Conservation (phyloP, 805 yeast genomes). For the Zygoascus biomembranicola region DNA sequence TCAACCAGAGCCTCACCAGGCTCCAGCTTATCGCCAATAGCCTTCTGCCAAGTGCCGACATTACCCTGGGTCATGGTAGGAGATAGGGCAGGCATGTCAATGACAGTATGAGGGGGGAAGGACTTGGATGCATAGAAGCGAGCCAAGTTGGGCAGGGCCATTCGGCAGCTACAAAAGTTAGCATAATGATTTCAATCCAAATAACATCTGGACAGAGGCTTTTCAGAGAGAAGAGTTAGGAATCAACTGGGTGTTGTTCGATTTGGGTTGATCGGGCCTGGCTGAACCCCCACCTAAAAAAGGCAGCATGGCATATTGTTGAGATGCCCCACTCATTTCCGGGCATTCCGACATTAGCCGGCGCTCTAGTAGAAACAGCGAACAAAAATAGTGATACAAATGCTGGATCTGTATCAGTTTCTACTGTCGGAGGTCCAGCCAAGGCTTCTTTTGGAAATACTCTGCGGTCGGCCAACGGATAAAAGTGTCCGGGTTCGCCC, state of each 20-base stretch:
- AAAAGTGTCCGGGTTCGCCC: too few species aligned
- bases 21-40: conserved; percentile 74
- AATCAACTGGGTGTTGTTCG: too few species aligned
- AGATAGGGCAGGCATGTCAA: conserved; percentile 98
- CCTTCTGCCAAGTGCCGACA: conserved; percentile 82
- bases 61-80: conserved; percentile 98
- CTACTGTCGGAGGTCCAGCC: too few species aligned
- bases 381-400: too few species aligned
- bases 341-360: not conserved
- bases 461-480: too few species aligned
- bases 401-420: too few species aligned
- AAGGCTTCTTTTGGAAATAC: too few species aligned
- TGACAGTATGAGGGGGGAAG: conserved; percentile 78
- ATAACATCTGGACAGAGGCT: too few species aligned
- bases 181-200: not conserved
- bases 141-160: conserved; percentile 13
- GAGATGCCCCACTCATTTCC: not conserved
- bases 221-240: too few species aligned
- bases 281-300: not conserved
- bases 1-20: conserved; percentile 97
- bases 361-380: too few species aligned
- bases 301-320: not conserved
- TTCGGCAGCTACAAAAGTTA: conserved; percentile 1
- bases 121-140: conserved; percentile 34
- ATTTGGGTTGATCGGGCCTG: too few species aligned